Evolutionary conservation across 2,329 filamentous ascomycete species (phyloP).

Genomic region (Ceratocystis albifundus): DNA sequence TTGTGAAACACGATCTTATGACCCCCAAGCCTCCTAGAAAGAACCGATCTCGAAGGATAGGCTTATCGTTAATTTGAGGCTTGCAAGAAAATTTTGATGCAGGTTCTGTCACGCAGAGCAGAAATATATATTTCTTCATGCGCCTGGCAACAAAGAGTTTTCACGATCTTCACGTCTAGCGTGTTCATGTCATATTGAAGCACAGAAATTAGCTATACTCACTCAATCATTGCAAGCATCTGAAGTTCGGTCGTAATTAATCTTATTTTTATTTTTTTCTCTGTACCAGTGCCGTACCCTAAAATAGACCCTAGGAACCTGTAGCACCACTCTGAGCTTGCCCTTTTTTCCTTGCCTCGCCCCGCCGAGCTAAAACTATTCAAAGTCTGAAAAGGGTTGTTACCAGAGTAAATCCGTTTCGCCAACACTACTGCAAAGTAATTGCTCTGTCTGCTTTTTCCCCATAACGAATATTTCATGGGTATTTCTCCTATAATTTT

Average conservation of each 20-base stretch:
- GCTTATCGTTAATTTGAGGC: no score
- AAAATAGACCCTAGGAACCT: neutral
- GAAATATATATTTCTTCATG: no score
- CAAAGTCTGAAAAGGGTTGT: neutral
- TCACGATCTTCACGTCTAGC: no score
- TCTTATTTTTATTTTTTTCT: no score
- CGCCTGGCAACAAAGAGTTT: no score
- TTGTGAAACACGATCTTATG: no score
- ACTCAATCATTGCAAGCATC: neutral
- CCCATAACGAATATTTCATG: neutral
- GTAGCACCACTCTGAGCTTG: neutral
- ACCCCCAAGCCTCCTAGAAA: no score
- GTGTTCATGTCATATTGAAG: no score
- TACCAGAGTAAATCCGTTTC: neutral
- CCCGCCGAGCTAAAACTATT: slow-evolving; percentile 8
- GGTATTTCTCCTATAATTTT: neutral
- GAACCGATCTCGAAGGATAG: no score
- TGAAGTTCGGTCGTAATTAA: neutral
- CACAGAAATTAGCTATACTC: neutral
- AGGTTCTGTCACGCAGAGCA: no score
- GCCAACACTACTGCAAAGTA: neutral
- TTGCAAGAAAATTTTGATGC: no score
- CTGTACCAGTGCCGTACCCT: neutral
- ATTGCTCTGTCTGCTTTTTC: neutral
- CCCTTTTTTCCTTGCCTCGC: slow-evolving; percentile 4